Evolutionary conservation across 345 rosid genomes (phyloP).

Genomic region (Leavenworthia alabamica): DNA sequence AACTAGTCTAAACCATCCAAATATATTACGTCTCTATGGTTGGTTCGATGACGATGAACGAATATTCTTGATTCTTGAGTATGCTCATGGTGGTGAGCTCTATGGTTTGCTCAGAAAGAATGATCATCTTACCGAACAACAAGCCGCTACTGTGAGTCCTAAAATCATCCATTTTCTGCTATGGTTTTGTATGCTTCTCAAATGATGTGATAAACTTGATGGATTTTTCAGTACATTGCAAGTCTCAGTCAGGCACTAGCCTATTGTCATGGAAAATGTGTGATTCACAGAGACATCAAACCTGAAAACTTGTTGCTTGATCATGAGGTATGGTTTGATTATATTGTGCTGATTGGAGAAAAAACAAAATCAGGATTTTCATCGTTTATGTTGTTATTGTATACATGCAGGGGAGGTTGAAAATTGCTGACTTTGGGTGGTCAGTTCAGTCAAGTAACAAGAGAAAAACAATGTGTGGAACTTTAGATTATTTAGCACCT

Average conservation of each 20-base stretch:
- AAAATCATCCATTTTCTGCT: background rate
- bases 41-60: slow-evolving; percentile 80
- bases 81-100: slow-evolving; percentile 86
- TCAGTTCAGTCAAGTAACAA: slow-evolving; percentile 91
- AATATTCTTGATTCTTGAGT: slow-evolving; percentile 87
- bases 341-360: background rate
- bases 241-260: slow-evolving; percentile 83
- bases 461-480: slow-evolving; percentile 95
- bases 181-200: slow-evolving; percentile 8
- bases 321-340: slow-evolving; percentile 63
- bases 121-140: slow-evolving; percentile 53
- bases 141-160: slow-evolving; percentile 69
- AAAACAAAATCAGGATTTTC: background rate
- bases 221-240: slow-evolving; percentile 67
- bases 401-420: slow-evolving; percentile 62
- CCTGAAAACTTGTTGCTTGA: slow-evolving; percentile 95
- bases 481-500: slow-evolving; percentile 90
- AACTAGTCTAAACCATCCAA: slow-evolving; percentile 57
- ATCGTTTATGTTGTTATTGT: background rate
- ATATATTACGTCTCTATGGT: slow-evolving; percentile 71
- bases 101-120: slow-evolving; percentile 55
- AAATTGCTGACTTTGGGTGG: slow-evolving; percentile 97
- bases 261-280: slow-evolving; percentile 83
- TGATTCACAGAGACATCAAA: slow-evolving; percentile 95
- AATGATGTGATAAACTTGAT: background rate